Base-by-base conservation (phyloP, 371 early-diverging fungal genomes). In the Sporodiniella umbellata region DNA sequence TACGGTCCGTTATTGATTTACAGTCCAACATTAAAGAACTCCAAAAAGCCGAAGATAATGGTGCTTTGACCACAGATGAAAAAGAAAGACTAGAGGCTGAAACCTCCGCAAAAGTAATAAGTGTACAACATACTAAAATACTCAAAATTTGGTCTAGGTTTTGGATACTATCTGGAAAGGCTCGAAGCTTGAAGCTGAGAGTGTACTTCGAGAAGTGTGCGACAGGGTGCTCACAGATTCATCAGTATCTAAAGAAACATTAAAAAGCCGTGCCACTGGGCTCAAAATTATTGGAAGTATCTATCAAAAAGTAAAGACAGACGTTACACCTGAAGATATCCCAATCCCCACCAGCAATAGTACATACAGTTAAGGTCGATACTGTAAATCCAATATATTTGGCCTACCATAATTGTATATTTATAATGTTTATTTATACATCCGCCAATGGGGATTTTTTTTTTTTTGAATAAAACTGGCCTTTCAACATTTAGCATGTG, bases 101-200 rank as follows among this genome's bases (percentile, higher is more conserved):
- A 15, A 87, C 89, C 6, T 86, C 87, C 7, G 73, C 72, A 33
- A 85, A 85, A 70, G 84, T 75, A 60, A 43, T 6, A 8, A n/a
- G n/a, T n/a, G n/a, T n/a, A n/a, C n/a, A n/a, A n/a, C n/a, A n/a
- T n/a, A n/a, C n/a, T 8, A 31, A 23, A n/a, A 45, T 18, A 25
- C 0, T 31, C 1, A 31, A 10, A 31, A 14, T 14, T 4, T 35
- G 30, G 11, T 37, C 31, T 50, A 89, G 75, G 93, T 93, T 23
- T 62, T 96, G 56, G 84, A 94, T 58, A 92, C 94, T 0, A 81
- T 98, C 40, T 96, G 96, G 96, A 80, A 87, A 60, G 95, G 40
- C 2, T 89, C 89, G 23, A 93, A 94, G 62, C 66, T 98, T 42
- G 98, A 98, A 64, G 92, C 96, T 10, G 93, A 96, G 60, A 82